Conservation (phyloP, 192 early-diverging fungal genomes). For the Backusella macrospora region DNA sequence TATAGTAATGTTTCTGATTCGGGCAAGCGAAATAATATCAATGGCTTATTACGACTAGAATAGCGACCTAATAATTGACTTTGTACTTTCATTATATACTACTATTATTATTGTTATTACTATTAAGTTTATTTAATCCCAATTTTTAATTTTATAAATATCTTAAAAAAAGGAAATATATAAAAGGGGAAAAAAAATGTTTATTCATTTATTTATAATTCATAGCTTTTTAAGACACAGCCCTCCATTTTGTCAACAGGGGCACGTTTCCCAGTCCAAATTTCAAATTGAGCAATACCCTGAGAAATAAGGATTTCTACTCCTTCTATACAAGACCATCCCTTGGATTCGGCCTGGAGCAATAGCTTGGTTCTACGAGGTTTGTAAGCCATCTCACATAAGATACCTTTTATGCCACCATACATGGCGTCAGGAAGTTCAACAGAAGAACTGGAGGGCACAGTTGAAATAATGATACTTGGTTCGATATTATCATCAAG, state of each 20-base stretch:
- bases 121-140: too few species aligned
- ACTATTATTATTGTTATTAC: neutral
- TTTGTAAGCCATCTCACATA: slow-evolving; percentile 94
- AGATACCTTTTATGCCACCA: slow-evolving; percentile 62
- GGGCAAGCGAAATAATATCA: slow-evolving; percentile 15
- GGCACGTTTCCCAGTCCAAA: slow-evolving; percentile 77
- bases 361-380: slow-evolving; percentile 83
- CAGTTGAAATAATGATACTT: slow-evolving; percentile 73
- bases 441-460: slow-evolving; percentile 73
- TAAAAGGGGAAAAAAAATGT: neutral
- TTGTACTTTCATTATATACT: slow-evolving; percentile 2
- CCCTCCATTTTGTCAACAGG: slow-evolving; percentile 54
- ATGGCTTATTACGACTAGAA: slow-evolving; percentile 9
- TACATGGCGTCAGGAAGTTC: slow-evolving; percentile 57
- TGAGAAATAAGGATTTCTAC: slow-evolving; percentile 91
- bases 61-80: slow-evolving; percentile 11
- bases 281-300: slow-evolving; percentile 87
- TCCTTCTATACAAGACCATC: slow-evolving; percentile 78
- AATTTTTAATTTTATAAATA: too few species aligned
- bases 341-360: slow-evolving; percentile 55
- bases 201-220: slow-evolving; percentile 21
- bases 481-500: slow-evolving; percentile 50
- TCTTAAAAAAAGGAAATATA: neutral
- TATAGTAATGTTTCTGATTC: slow-evolving; percentile 3
- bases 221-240: slow-evolving; percentile 49